Base-by-base conservation (phyloP, 2,329 filamentous ascomycete species). In the Talaromyces rugulosus region DNA sequence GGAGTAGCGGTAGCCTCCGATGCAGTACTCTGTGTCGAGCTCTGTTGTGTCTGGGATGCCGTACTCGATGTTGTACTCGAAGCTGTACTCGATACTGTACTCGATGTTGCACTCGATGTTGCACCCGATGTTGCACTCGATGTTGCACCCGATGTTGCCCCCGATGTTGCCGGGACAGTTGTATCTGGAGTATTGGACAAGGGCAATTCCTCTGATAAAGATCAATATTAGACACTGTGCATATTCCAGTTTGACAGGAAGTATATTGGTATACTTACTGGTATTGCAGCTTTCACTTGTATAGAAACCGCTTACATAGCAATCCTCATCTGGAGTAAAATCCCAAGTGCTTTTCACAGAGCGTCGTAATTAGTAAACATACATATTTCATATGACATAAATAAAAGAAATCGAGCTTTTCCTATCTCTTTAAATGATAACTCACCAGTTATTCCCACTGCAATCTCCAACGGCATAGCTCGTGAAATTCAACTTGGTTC, bases 401-500 rank as follows among this genome's bases (percentile, higher is more conserved):
- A 5, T 33, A 16, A n/a, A 30, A 12, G 16, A 53, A 23, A 23
- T 23, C 23, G 23, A 23, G 23, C 23, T 23, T 23, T 23, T 23
- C 23, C 23, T 23, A 23, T 23, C 23, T 23, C 23, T 23, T 23
- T 23, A 23, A 23, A 23, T 23, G 23, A 23, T 23, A 31, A 53
- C 50, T 33, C 31, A 53, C 50, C 50, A 53, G 50, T 53, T 53
- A 53, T 8, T 11, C 12, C 50, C 50, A 53, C 3, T 7, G 14
- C 50, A 53, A 53, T 53, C 50, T 33, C 50, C 50, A 16, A 53
- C 11, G 31, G 50, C 50, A 53, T 53, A 53, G 50, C 50, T 53
- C n/a, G 50, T 53, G n/a, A 53, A 53, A 53, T 53, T 53, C 50
- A 16, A 14, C 28, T 9, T 53, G 6, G 50, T 53, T 12, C 50